Conservation (phyloP, 306 rosid genomes). For the Hippophae gyantsensis region DNA sequence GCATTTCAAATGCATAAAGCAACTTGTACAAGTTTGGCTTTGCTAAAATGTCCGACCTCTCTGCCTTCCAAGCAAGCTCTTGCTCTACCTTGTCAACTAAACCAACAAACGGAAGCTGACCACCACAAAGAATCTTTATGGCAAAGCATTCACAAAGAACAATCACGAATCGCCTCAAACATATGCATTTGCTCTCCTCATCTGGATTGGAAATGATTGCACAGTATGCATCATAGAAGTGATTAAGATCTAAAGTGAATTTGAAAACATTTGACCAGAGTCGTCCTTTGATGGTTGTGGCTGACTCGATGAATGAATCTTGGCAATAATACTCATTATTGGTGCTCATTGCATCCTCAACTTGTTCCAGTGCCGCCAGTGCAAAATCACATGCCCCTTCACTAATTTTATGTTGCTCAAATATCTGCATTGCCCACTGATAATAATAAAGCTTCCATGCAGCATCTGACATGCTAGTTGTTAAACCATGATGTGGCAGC, state of each 20-base stretch:
- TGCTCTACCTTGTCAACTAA: constrained; percentile 90
- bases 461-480: constrained; percentile 41
- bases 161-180: constrained; percentile 84
- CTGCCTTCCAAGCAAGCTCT: constrained; percentile 97
- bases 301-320: constrained; percentile 47
- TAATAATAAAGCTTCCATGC: constrained; percentile 78
- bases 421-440: constrained; percentile 90
- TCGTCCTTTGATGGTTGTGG: constrained; percentile 61
- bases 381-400: constrained; percentile 95
- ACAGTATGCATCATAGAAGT: constrained; percentile 75
- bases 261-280: constrained; percentile 93
- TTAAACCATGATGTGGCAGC: constrained; percentile 40
- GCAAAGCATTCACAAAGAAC: constrained; percentile 78
- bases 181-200: constrained; percentile 81
- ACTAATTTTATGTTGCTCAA: constrained; percentile 72
- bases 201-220: constrained; percentile 95
- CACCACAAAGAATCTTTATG: constrained; percentile 82
- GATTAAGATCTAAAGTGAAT: constrained; percentile 77
- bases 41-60: constrained; percentile 72
- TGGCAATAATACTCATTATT: constrained; percentile 24
- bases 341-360: constrained; percentile 54
- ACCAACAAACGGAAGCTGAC: constrained; percentile 83
- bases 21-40: constrained; percentile 87
- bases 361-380: constrained; percentile 96
- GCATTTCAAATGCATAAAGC: constrained; percentile 86